These are phyloP conservation scores for Brassica balearica DNA, from an alignment of 441 rosid genomes.

Conservation along the genomic window DNA sequence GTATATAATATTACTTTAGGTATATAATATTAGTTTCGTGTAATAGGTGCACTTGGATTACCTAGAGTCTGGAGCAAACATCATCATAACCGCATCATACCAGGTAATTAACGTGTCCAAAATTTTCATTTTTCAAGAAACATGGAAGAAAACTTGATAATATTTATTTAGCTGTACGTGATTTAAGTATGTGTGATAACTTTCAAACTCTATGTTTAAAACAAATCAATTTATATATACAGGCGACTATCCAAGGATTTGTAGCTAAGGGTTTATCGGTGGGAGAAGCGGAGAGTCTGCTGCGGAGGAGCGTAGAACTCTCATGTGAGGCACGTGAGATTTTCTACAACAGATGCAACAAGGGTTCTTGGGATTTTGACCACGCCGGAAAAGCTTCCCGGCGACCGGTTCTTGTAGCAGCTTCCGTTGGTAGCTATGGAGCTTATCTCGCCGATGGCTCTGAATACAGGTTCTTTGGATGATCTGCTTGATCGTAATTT, in stretches of 20 bases:
- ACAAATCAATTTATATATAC: slow-evolving; percentile 3
- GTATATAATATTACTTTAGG: neutral
- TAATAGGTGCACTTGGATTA: slow-evolving; percentile 86
- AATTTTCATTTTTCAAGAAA: too few relatives aligned
- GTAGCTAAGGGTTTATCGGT: slow-evolving; percentile 72
- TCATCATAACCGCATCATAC: slow-evolving; percentile 81
- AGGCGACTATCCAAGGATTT: slow-evolving; percentile 94
- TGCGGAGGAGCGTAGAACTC: slow-evolving; percentile 77
- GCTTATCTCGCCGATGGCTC: slow-evolving; percentile 96
- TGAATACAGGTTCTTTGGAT: slow-evolving; percentile 70
- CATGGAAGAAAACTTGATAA: neutral
- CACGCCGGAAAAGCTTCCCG: slow-evolving; percentile 43
- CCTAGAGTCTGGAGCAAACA: slow-evolving; percentile 87
- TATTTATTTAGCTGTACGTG: neutral
- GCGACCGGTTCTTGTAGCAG: slow-evolving; percentile 76
- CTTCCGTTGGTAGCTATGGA: slow-evolving; percentile 98
- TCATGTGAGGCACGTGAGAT: slow-evolving; percentile 84
- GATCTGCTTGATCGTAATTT: neutral
- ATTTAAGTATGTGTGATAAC: neutral
- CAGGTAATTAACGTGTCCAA: slow-evolving; percentile 57
- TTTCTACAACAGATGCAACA: slow-evolving; percentile 58
- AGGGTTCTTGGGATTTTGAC: slow-evolving; percentile 60
- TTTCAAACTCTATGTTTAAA: neutral
- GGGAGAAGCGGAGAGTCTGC: slow-evolving; percentile 72
- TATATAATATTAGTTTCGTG: slow-evolving; percentile 11